A percentile compares a stretch with the other conserved stretches of the same genome.
Evolutionary conservation across 495 filamentous ascomycete species (phyloP).

Genomic region (Neurospora sp.): DNA sequence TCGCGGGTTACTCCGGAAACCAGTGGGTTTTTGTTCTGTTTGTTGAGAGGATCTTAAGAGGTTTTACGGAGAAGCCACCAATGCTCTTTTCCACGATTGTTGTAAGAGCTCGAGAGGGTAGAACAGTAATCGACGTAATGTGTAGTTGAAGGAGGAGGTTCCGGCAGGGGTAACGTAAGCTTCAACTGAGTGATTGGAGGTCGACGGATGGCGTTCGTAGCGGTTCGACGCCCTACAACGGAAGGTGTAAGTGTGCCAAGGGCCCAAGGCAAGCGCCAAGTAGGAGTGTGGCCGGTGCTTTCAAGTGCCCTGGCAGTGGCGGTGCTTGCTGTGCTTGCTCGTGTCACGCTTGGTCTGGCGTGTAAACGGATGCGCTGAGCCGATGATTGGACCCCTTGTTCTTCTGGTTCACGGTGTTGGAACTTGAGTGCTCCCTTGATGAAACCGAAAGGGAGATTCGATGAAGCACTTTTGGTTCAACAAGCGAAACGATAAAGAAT

Average conservation of each 20-base stretch:
- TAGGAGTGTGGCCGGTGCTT: not conserved
- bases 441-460: not conserved
- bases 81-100: not conserved
- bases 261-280: not conserved
- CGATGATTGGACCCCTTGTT: not conserved
- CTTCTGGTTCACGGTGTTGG: not conserved
- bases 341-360: not conserved
- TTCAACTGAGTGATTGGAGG: not conserved
- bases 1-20: not conserved
- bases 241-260: not conserved
- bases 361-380: not conserved
- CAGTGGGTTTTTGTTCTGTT: not conserved
- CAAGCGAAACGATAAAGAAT: not conserved
- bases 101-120: not conserved
- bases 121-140: not conserved
- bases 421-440: not conserved
- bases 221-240: not conserved
- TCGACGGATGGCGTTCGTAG: not conserved
- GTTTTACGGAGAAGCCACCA: not conserved
- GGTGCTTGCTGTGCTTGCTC: not conserved
- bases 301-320: not conserved
- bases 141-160: not conserved
- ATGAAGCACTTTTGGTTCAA: not conserved
- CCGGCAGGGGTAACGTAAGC: not conserved
- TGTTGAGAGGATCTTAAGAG: not conserved